phyloP scores from a whole-genome alignment of 108 stramenopile genomes.

The Schizochytrium sp. region DNA sequence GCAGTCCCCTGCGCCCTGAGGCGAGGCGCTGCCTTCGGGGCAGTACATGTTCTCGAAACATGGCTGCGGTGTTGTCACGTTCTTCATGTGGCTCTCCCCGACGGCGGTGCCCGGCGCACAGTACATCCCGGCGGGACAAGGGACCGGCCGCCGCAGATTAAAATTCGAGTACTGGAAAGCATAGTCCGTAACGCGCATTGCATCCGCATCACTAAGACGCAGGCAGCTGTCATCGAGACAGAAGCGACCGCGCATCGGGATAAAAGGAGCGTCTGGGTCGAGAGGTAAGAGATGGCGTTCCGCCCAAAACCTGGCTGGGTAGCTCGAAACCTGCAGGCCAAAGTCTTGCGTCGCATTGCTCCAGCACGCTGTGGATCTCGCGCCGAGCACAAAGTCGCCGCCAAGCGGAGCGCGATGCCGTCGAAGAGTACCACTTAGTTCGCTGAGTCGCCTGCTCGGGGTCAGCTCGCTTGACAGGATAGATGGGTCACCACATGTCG shows the following conservation, averaged over 20 bases:
- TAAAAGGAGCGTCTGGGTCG: constrained; percentile 27
- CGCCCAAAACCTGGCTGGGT: constrained; percentile 48
- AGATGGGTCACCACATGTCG: constrained; percentile 47
- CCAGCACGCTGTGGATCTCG: constrained; percentile 55
- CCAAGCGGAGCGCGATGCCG: neutral
- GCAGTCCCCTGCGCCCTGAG: constrained; percentile 44
- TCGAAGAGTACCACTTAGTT: constrained; percentile 38
- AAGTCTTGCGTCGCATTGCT: constrained; percentile 61
- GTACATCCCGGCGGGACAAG: constrained; percentile 50
- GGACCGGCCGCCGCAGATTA: constrained; percentile 27
- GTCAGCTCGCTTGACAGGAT: constrained; percentile 28
- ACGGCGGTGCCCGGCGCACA: constrained; percentile 51
- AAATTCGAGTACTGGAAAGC: constrained; percentile 57
- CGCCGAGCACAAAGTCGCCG: constrained; percentile 37
- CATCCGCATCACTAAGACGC: constrained; percentile 48
- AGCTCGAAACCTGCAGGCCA: constrained; percentile 37
- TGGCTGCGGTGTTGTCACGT: constrained; percentile 53
- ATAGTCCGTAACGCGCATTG: constrained; percentile 46
- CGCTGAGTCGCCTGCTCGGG: constrained; percentile 39
- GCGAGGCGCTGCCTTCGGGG: constrained; percentile 48
- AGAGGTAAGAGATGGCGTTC: constrained; percentile 52
- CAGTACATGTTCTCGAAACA: constrained; percentile 56
- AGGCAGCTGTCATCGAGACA: constrained; percentile 61
- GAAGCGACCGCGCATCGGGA: constrained; percentile 44
- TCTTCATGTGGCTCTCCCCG: constrained; percentile 19